Percentiles rank a stretch among this genome's conserved stretches.
These are phyloP conservation scores for Coprinopsis strossmayeri DNA, from an alignment of 768 basidiomycete genomes.

Conservation along the genomic window DNA sequence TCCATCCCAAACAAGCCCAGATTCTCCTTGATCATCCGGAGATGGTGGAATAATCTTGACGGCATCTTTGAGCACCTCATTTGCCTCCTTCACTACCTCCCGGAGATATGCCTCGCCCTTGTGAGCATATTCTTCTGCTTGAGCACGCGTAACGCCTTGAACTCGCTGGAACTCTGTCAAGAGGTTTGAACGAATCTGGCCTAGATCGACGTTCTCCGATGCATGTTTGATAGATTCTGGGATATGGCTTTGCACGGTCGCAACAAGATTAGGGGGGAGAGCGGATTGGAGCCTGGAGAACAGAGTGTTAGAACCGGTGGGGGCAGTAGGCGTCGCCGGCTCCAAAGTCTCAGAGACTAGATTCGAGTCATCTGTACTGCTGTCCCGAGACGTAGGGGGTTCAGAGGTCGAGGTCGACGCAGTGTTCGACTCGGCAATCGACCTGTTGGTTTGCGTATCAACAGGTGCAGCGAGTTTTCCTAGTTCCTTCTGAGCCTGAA, in stretches of 20 bases:
- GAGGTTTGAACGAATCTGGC: slow-evolving; percentile 58
- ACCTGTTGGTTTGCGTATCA: no score
- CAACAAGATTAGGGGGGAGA: slow-evolving; percentile 67
- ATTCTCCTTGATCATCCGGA: slow-evolving; percentile 16
- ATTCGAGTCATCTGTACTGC: neutral
- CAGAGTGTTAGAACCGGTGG: slow-evolving; percentile 35
- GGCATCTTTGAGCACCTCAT: slow-evolving; percentile 78
- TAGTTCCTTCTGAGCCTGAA: slow-evolving; percentile 75
- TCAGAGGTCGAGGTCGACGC: slow-evolving; percentile 10
- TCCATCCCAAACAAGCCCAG: slow-evolving; percentile 72
- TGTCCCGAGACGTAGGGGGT: neutral
- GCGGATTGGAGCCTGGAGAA: slow-evolving; percentile 69
- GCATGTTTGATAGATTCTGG: slow-evolving; percentile 62
- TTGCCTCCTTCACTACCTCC: slow-evolving; percentile 72
- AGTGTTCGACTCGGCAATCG: no score
- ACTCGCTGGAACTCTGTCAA: slow-evolving; percentile 63
- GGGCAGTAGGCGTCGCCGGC: slow-evolving; percentile 13
- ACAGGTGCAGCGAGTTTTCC: slow-evolving; percentile 43
- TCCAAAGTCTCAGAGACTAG: neutral
- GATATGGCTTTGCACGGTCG: slow-evolving; percentile 59
- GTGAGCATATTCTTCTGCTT: slow-evolving; percentile 81
- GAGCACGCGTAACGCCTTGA: slow-evolving; percentile 66
- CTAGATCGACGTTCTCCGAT: slow-evolving; percentile 59
- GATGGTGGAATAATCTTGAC: slow-evolving; percentile 87
- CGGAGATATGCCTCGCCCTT: slow-evolving; percentile 61